Conservation (phyloP, 2,329 filamentous ascomycete species). For the Pseudogymnoascus sp. region DNA sequence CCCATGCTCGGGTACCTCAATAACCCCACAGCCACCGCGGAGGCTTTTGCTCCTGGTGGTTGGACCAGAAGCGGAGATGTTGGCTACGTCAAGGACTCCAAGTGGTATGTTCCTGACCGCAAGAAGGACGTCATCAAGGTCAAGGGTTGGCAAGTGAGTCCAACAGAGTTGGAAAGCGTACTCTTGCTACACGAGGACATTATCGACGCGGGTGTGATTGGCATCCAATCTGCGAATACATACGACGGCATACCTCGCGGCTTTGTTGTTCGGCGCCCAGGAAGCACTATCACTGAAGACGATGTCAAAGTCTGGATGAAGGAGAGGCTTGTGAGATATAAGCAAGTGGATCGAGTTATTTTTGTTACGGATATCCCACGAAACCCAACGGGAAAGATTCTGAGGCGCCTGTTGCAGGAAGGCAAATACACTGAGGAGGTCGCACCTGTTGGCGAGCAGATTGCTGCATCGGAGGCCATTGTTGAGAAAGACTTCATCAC, state of each 20-base stretch:
- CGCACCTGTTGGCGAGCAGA: background rate
- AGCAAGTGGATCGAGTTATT: conserved; percentile 40
- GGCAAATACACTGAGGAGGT: background rate
- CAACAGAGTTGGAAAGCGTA: conserved; percentile 41
- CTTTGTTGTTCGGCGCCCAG: conserved; percentile 37
- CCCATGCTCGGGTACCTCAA: conserved; percentile 35
- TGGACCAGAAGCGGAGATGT: conserved; percentile 41
- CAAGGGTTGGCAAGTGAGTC: conserved; percentile 42
- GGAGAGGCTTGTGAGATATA: conserved; percentile 41
- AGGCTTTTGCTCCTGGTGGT: conserved; percentile 25
- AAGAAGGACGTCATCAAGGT: conserved; percentile 43
- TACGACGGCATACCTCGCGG: conserved; percentile 37
- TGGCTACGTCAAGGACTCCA: conserved; percentile 34
- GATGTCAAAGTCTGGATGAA: conserved; percentile 40
- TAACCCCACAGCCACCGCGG: conserved; percentile 28
- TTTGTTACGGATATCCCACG: conserved; percentile 45
- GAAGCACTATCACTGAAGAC: conserved; percentile 30
- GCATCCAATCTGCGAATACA: conserved; percentile 33
- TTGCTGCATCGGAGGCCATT: background rate
- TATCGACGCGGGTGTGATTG: conserved; percentile 41
- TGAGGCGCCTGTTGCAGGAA: conserved; percentile 21
- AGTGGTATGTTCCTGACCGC: conserved; percentile 39
- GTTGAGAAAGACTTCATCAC: too few species aligned
- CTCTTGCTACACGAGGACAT: conserved; percentile 40
- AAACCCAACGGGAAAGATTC: conserved; percentile 45